Conservation (phyloP, 2,329 filamentous ascomycete species). For the Bimuria novae-zelandiae region DNA sequence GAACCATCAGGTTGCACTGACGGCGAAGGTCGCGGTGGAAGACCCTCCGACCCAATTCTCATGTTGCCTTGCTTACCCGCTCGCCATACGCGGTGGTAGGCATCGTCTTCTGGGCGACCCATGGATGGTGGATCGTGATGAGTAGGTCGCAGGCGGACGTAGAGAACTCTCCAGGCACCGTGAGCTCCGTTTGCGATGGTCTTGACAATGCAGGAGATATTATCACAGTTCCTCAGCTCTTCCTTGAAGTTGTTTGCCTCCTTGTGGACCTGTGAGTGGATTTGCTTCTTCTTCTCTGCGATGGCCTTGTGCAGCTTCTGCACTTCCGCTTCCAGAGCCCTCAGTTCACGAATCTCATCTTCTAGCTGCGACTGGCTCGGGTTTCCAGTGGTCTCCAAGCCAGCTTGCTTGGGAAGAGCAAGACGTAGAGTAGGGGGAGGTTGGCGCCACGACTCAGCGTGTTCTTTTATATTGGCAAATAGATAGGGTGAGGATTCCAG, state of each 20-base stretch:
- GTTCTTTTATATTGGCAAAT: constrained; percentile 29
- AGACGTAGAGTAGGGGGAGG: constrained; percentile 43
- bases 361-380: constrained; percentile 31
- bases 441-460: constrained; percentile 43
- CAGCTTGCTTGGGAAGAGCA: constrained; percentile 18
- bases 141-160: constrained; percentile 33
- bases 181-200: constrained; percentile 44
- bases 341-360: constrained; percentile 49
- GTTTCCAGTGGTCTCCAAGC: constrained; percentile 9
- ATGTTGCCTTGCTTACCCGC: constrained; percentile 20
- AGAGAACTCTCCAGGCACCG: constrained; percentile 38
- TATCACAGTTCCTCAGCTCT: constrained; percentile 50
- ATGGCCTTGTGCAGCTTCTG: constrained; percentile 45
- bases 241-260: constrained; percentile 42
- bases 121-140: constrained; percentile 22
- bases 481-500: constrained; percentile 39
- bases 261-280: constrained; percentile 37
- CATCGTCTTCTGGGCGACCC: constrained; percentile 31
- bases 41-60: constrained; percentile 4
- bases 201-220: constrained; percentile 49
- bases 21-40: constrained; percentile 16
- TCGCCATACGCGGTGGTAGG: constrained; percentile 26
- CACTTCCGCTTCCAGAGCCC: constrained; percentile 45
- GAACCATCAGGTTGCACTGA: constrained; percentile 1
- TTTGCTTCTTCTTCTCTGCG: constrained; percentile 41